phyloP scores from a whole-genome alignment of 768 basidiomycete species.

The Strobilomyces dryophilus region DNA sequence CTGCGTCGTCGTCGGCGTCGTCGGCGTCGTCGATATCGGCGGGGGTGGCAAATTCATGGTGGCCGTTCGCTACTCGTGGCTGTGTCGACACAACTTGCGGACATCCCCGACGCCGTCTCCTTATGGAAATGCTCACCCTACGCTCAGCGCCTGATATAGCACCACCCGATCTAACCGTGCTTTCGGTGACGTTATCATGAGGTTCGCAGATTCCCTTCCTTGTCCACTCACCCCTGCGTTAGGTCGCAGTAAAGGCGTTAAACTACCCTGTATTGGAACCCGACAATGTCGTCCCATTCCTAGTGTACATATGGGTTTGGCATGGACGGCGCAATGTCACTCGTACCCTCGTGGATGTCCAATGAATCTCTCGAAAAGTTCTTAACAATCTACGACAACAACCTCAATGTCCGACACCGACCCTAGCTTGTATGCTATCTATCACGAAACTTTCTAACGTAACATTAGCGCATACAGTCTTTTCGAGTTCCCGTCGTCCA shows the following conservation, averaged over 20 bases:
- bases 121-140: no score
- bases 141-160: no score
- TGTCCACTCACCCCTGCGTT: not conserved
- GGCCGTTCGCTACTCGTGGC: not conserved
- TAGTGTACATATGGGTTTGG: not conserved
- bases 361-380: not conserved
- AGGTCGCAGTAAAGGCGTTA: not conserved
- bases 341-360: not conserved
- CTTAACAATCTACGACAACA: not conserved
- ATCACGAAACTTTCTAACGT: not conserved
- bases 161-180: no score
- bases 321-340: not conserved
- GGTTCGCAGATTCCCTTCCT: not conserved
- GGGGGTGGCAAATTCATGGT: not conserved
- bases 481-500: not conserved
- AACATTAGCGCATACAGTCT: not conserved
- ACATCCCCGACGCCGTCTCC: no score
- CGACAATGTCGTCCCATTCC: not conserved
- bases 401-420: not conserved
- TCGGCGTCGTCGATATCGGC: not conserved
- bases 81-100: no score
- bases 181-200: not conserved
- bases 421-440: not conserved
- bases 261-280: not conserved
- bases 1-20: conserved; percentile 9